Conservation (phyloP, 2,329 filamentous ascomycete species). For the Neonectria neomacrospora region DNA sequence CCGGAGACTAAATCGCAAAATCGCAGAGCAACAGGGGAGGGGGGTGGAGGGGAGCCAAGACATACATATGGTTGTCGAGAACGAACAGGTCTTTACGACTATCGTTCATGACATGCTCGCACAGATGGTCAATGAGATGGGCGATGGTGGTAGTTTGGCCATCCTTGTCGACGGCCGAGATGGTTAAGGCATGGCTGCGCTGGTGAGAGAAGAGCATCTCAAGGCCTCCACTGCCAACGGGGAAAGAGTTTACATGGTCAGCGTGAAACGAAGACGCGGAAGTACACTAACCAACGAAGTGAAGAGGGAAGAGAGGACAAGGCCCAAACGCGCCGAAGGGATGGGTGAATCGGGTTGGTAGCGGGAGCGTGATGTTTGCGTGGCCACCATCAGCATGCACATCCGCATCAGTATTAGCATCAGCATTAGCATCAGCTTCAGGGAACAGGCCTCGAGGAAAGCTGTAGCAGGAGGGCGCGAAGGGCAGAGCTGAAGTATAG, state of each 20-base stretch:
- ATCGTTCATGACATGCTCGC: conserved; percentile 86
- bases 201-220: conserved; percentile 93
- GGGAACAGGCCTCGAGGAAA: conserved; percentile 19
- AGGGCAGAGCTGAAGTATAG: neutral
- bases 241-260: conserved; percentile 36
- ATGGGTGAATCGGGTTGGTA: conserved; percentile 10
- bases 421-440: neutral
- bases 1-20: conserved; percentile 2
- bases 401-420: conserved; percentile 12
- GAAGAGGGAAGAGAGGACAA: conserved; percentile 12
- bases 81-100: conserved; percentile 88
- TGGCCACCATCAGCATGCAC: neutral
- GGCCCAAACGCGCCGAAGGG: neutral
- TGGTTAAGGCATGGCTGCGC: conserved; percentile 74
- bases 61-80: conserved; percentile 87
- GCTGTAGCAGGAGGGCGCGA: conserved; percentile 7
- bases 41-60: conserved; percentile 42
- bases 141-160: conserved; percentile 75
- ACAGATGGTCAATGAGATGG: conserved; percentile 82
- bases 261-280: conserved; percentile 21
- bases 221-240: conserved; percentile 77
- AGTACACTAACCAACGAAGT: conserved; percentile 1
- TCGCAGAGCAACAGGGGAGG: conserved; percentile 10
- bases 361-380: conserved; percentile 7
- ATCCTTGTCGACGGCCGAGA: conserved; percentile 72